These are phyloP conservation scores for Verticillium alfalfae DNA, from an alignment of 2,329 filamentous ascomycete species.

Conservation along the genomic window DNA sequence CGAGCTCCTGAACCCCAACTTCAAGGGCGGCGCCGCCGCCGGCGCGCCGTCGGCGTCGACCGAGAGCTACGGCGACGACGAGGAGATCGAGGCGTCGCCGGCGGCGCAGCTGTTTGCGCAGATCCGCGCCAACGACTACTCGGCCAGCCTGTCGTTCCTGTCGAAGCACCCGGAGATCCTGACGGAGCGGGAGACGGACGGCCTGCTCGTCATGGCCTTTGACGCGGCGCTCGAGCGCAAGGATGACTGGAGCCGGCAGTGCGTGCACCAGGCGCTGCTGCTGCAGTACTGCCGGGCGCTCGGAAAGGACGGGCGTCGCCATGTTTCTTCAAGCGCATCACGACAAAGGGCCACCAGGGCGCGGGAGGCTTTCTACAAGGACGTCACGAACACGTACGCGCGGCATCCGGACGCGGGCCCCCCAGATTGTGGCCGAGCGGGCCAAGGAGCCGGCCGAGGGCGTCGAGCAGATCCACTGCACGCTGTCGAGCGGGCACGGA, in stretches of 20 bases:
- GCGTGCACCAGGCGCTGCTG: constrained; percentile 86
- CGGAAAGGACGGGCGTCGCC: constrained; percentile 77
- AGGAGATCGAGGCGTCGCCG: constrained; percentile 68
- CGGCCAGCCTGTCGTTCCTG: constrained; percentile 69
- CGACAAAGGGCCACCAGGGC: constrained; percentile 85
- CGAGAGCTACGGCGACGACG: constrained; percentile 58
- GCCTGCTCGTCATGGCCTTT: constrained; percentile 85
- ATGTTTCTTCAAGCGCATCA: constrained; percentile 97
- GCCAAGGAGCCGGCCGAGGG: constrained; percentile 49
- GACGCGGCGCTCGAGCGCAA: constrained; percentile 75
- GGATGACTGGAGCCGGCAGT: constrained; percentile 74
- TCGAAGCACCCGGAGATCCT: constrained; percentile 73
- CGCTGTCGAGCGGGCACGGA: constrained; percentile 86
- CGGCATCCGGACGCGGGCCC: constrained; percentile 72
- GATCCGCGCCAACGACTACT: constrained; percentile 72
- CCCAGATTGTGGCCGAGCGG: constrained; percentile 59
- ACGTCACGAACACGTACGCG: constrained; percentile 82
- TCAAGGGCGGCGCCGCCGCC: constrained; percentile 14
- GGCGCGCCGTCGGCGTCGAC: constrained; percentile 21
- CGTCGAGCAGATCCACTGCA: constrained; percentile 97
- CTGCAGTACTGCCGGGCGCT: constrained; percentile 92
- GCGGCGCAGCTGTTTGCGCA: constrained; percentile 76
- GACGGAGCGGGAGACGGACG: constrained; percentile 82
- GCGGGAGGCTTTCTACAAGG: constrained; percentile 83
- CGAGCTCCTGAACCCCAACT: constrained; percentile 72